These are phyloP conservation scores for Penicillium pancosmium DNA, from an alignment of 495 filamentous ascomycete genomes.

Conservation along the genomic window DNA sequence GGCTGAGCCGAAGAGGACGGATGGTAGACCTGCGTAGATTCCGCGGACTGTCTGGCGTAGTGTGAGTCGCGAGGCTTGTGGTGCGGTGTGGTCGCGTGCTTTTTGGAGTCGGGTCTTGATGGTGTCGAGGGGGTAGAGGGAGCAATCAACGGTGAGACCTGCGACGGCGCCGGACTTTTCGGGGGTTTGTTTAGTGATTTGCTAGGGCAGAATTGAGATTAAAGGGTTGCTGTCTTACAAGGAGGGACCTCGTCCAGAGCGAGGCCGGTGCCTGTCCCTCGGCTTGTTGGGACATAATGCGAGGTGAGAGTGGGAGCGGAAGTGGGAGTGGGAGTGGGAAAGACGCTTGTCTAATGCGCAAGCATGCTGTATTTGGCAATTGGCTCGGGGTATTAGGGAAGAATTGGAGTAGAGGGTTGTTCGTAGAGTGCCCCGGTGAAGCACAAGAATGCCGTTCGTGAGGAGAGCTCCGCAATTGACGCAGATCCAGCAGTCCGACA, in stretches of 20 bases:
- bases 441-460: conserved; percentile 1
- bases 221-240: conserved; percentile 32
- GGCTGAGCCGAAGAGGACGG: conserved; percentile 75
- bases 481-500: conserved; percentile 20
- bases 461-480: conserved; percentile 29
- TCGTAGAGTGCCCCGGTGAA: conserved; percentile 5
- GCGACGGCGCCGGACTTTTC: conserved; percentile 73
- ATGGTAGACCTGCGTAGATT: conserved; percentile 66
- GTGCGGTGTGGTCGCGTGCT: conserved; percentile 67
- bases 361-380: conserved; percentile 16
- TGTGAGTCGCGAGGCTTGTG: conserved; percentile 48
- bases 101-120: conserved; percentile 95
- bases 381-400: neutral
- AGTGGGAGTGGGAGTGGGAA: neutral
- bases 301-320: neutral
- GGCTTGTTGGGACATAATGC: conserved; percentile 34
- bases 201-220: neutral
- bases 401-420: conserved; percentile 4
- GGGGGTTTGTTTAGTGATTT: conserved; percentile 6
- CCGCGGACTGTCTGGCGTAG: conserved; percentile 66
- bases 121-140: conserved; percentile 89
- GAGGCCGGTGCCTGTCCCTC: conserved; percentile 43
- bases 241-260: conserved; percentile 48
- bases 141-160: conserved; percentile 87
- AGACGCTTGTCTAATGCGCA: conserved; percentile 8